Conservation (phyloP, 2,329 filamentous ascomycete genomes). For the Fusarium sp. region DNA sequence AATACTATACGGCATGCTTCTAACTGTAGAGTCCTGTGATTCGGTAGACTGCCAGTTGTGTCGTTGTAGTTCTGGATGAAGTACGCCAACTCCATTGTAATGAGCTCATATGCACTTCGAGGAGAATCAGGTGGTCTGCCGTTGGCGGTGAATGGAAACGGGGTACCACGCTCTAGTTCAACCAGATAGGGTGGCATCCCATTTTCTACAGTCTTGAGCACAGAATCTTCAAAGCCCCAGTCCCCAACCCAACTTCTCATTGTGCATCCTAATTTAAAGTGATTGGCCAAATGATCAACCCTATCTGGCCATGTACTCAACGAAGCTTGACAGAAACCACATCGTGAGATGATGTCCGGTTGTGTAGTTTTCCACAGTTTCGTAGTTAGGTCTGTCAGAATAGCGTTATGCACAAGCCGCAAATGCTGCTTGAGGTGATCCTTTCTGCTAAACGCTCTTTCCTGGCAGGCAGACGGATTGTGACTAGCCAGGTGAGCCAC, state of each 20-base stretch:
- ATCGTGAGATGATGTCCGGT: conserved; percentile 54
- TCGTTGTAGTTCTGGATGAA: conserved; percentile 38
- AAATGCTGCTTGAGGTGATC: conserved; percentile 59
- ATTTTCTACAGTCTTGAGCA: conserved; percentile 55
- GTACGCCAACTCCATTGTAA: conserved; percentile 39
- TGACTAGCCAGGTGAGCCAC: conserved; percentile 52
- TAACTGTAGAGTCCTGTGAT: conserved; percentile 23
- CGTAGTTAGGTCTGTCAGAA: conserved; percentile 45
- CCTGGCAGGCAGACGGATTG: conserved; percentile 60
- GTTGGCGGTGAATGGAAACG: conserved; percentile 35
- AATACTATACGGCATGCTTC: conserved; percentile 40
- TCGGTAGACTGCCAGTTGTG: conserved; percentile 21
- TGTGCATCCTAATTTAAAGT: conserved; percentile 57
- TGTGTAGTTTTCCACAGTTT: conserved; percentile 54
- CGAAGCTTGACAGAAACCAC: conserved; percentile 55
- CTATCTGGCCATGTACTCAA: conserved; percentile 55
- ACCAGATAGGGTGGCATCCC: conserved; percentile 55
- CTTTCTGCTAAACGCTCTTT: conserved; percentile 59
- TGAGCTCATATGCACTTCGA: conserved; percentile 40
- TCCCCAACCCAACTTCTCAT: conserved; percentile 59
- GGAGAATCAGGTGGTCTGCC: conserved; percentile 36
- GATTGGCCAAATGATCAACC: conserved; percentile 55
- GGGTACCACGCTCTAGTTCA: conserved; percentile 36
- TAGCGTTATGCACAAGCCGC: conserved; percentile 57
- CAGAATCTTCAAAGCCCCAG: conserved; percentile 56